Percentiles rank a stretch among this genome's conserved stretches.
Conservation (phyloP, 1,139 yeast genomes). For the Geotrichum restrictum region DNA sequence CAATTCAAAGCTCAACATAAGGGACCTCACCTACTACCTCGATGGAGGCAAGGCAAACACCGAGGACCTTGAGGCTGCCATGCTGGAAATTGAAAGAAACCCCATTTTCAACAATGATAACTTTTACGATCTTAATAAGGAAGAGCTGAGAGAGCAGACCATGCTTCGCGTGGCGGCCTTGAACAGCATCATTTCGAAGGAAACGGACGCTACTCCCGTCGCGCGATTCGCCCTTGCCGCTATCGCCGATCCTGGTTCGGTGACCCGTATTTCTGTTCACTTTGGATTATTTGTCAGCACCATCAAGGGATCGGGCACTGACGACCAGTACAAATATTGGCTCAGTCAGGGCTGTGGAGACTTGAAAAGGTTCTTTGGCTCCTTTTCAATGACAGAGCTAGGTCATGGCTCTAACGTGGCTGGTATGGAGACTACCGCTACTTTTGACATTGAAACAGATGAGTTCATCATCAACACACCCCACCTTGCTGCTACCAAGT, state of each 20-base stretch:
- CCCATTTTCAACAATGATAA: conserved; percentile 46
- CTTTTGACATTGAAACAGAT: conserved; percentile 60
- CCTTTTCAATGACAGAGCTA: conserved; percentile 89
- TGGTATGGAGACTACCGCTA: conserved; percentile 82
- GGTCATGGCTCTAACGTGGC: conserved; percentile 95
- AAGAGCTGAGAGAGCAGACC: conserved; percentile 47
- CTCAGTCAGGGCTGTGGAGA: conserved; percentile 60
- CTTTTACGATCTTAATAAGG: conserved; percentile 49
- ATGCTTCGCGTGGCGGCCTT: conserved; percentile 45
- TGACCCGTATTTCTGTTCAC: conserved; percentile 68
- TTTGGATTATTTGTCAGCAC: conserved; percentile 65
- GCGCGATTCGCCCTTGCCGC: conserved; percentile 42
- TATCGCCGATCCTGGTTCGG: conserved; percentile 53
- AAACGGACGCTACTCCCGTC: conserved; percentile 14
- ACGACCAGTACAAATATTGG: conserved; percentile 61
- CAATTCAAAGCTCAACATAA: conserved; percentile 42
- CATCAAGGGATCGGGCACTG: conserved; percentile 65
- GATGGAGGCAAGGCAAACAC: conserved; percentile 48
- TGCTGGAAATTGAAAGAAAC: conserved; percentile 46
- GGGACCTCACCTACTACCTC: conserved; percentile 46
- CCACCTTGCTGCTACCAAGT: conserved; percentile 82
- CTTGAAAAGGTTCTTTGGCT: conserved; percentile 70
- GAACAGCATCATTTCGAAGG: conserved; percentile 45
- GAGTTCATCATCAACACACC: conserved; percentile 77
- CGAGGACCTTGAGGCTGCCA: conserved; percentile 44